phyloP scores from a whole-genome alignment of 2,329 filamentous ascomycete species.

The Botryotinia convoluta region DNA sequence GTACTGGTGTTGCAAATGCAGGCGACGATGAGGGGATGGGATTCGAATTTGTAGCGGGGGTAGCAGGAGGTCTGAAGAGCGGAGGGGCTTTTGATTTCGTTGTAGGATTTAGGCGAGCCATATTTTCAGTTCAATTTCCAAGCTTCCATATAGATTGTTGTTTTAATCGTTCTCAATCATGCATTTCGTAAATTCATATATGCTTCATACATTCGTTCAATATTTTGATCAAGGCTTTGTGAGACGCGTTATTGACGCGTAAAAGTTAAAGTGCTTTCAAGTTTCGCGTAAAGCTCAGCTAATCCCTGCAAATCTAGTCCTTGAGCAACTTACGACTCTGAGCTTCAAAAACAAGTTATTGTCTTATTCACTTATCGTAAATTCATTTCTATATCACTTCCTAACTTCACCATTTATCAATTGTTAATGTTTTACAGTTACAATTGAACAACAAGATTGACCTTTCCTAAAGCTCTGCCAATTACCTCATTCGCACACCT shows the following conservation, averaged over 20 bases:
- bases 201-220: not conserved
- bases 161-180: not conserved
- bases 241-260: conserved; percentile 27
- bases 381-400: not conserved
- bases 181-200: conserved; percentile 1
- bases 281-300: conserved; percentile 13
- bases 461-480: not conserved
- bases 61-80: conserved; percentile 34
- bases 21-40: conserved; percentile 84
- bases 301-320: conserved; percentile 10
- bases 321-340: not conserved
- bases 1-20: conserved; percentile 81
- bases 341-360: not conserved
- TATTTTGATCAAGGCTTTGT: conserved; percentile 1
- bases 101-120: conserved; percentile 32
- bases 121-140: conserved; percentile 17
- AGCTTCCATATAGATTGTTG: not conserved
- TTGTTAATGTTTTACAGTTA: not conserved
- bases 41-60: conserved; percentile 42
- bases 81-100: conserved; percentile 32
- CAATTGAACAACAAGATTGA: not conserved
- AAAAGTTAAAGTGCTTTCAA: conserved; percentile 18
- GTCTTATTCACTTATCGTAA: conserved; percentile 21
- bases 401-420: not conserved
- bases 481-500: not conserved